Percentiles rank a stretch among this genome's conserved stretches.
phyloP scores from a whole-genome alignment of 192 early-diverging fungal genomes.

The Rhizophagus sp. region DNA sequence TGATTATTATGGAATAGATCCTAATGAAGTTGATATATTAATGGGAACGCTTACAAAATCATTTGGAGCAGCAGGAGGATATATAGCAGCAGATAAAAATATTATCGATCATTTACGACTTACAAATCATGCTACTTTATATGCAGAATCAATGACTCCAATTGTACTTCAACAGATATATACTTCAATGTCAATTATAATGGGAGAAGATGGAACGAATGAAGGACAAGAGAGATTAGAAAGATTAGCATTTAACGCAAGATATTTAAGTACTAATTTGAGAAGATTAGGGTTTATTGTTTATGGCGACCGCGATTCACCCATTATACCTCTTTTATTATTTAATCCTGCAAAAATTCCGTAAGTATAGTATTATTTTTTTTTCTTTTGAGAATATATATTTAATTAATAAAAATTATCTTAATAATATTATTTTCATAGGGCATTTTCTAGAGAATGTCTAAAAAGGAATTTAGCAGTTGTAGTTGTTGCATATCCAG shows the following conservation, averaged over 20 bases:
- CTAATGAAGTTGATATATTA: slow-evolving; percentile 85
- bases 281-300: slow-evolving; percentile 93
- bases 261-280: slow-evolving; percentile 80
- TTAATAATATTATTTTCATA: slow-evolving; percentile 7
- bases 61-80: slow-evolving; percentile 96
- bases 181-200: slow-evolving; percentile 88
- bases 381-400: background rate
- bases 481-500: slow-evolving; percentile 96
- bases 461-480: slow-evolving; percentile 89
- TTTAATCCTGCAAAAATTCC: slow-evolving; percentile 96
- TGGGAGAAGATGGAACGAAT: slow-evolving; percentile 85
- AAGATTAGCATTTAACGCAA: slow-evolving; percentile 82
- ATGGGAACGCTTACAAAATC: slow-evolving; percentile 99
- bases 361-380: slow-evolving; percentile 12
- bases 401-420: background rate
- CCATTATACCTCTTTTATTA: slow-evolving; percentile 88
- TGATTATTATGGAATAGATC: slow-evolving; percentile 93
- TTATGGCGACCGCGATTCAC: slow-evolving; percentile 83
- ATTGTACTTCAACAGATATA: slow-evolving; percentile 88
- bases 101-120: slow-evolving; percentile 82
- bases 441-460: slow-evolving; percentile 91
- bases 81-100: slow-evolving; percentile 75
- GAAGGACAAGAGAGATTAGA: slow-evolving; percentile 85
- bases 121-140: slow-evolving; percentile 79
- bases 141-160: slow-evolving; percentile 87